These are phyloP conservation scores for Naganishia antarctica DNA, from an alignment of 768 basidiomycete species.

Conservation along the genomic window DNA sequence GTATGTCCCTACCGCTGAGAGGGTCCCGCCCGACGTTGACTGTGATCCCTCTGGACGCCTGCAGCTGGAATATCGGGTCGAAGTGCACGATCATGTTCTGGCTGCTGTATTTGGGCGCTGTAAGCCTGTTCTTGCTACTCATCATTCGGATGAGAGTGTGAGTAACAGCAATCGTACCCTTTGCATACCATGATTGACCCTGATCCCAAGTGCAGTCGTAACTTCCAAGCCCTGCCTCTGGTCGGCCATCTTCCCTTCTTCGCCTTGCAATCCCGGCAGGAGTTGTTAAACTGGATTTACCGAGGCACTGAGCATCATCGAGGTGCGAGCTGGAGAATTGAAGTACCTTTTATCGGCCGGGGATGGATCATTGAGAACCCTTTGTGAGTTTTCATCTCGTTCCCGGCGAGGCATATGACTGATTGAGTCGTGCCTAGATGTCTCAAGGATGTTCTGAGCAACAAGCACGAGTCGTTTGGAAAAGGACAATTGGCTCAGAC, in stretches of 20 bases:
- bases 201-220: neutral
- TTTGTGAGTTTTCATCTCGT: slow-evolving; percentile 29
- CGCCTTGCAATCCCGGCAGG: slow-evolving; percentile 21
- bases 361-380: slow-evolving; percentile 34
- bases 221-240: slow-evolving; percentile 29
- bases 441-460: slow-evolving; percentile 34
- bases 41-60: too few relatives aligned
- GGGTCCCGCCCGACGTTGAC: too few relatives aligned
- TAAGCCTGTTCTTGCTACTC: neutral
- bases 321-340: slow-evolving; percentile 24
- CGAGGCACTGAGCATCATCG: slow-evolving; percentile 21
- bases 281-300: slow-evolving; percentile 31
- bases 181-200: neutral
- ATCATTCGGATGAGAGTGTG: neutral
- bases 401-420: neutral
- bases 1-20: too few relatives aligned
- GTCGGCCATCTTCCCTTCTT: slow-evolving; percentile 35
- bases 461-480: slow-evolving; percentile 29
- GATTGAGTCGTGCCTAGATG: neutral
- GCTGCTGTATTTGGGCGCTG: neutral
- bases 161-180: neutral
- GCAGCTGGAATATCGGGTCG: neutral
- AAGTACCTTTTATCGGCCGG: slow-evolving; percentile 26
- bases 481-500: slow-evolving; percentile 30
- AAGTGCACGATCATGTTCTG: slow-evolving; percentile 3